Percentiles rank a stretch among this genome's conserved stretches.
Evolutionary conservation across 768 basidiomycete genomes (phyloP).

Genomic region (Trametes gibbosa): DNA sequence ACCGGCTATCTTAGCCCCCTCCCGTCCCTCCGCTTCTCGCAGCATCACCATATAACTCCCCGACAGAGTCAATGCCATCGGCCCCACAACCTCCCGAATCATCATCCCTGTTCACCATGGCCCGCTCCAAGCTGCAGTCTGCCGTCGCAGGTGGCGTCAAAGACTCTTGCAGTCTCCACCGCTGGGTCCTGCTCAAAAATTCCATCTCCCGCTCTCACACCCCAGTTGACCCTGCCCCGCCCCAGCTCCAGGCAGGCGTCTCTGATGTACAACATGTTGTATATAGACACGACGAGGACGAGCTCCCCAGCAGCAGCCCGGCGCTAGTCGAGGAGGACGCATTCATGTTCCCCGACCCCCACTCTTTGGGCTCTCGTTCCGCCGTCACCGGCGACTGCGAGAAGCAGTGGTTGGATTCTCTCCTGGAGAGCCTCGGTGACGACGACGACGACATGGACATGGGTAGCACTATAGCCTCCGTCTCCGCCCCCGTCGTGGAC

Average conservation of each 20-base stretch:
- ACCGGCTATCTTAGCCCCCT: constrained; percentile 18
- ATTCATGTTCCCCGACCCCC: constrained; percentile 81
- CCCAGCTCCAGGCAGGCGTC: constrained; percentile 17
- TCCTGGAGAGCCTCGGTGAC: constrained; percentile 71
- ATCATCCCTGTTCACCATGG: constrained; percentile 55
- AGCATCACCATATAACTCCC: constrained; percentile 30
- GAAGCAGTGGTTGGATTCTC: constrained; percentile 78
- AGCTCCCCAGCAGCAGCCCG: constrained; percentile 44
- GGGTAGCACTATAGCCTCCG: constrained; percentile 18
- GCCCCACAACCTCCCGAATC: constrained; percentile 41
- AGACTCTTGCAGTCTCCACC: constrained; percentile 75
- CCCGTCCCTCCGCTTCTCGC: constrained; percentile 27
- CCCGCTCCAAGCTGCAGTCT: constrained; percentile 71
- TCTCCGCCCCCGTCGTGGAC: constrained; percentile 49
- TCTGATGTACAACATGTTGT: constrained; percentile 32
- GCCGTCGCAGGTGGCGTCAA: constrained; percentile 51
- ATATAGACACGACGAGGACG: constrained; percentile 41
- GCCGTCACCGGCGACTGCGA: constrained; percentile 52
- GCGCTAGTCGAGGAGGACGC: constrained; percentile 48
- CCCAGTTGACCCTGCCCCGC: constrained; percentile 31
- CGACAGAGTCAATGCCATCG: constrained; percentile 23
- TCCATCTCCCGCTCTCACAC: constrained; percentile 60
- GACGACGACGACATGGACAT: constrained; percentile 53
- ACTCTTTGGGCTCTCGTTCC: constrained; percentile 44
- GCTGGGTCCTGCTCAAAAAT: constrained; percentile 88